Base-by-base conservation (phyloP, 345 rosid species). In the Eucalyptus pauciflora region DNA sequence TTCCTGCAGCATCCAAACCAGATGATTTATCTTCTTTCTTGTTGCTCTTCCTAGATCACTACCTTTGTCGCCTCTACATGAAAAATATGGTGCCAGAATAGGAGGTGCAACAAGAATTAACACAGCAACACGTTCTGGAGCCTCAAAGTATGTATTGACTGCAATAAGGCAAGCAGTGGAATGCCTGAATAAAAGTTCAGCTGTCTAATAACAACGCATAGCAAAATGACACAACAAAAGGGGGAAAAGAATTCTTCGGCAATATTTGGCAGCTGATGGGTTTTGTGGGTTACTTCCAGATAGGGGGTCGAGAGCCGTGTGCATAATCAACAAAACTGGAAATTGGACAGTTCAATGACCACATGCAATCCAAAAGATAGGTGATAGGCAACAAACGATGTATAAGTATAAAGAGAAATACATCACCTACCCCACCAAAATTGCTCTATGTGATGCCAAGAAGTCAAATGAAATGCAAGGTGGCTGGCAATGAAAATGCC, bases 31-130 rank as follows among this genome's bases (percentile, higher is more conserved):
- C 91, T 89, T 94, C 91, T 71, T 37, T 86, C 76, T 88, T 87
- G 76, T 71, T 71, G 45, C 91, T 85, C 88, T 88, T 91, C 87
- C 92, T 24, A n/a, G 29, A 31, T 86, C 67, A 85, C 46, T 88
- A 87, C 76, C 86, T 89, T 88, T 86, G 12, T 79, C 86, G 89
- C 86, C 86, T 89, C 90, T 93, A 52, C 51, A 89, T 64, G 76
- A 87, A 24, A 92, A 54, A 86, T 80, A 91, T 12, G 97, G 98
- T 10, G 98, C 98, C 41, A 97, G 89, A 90, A 97, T 94, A 89
- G 99, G 98, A 46, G 99, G 99, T 86, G 98, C 98, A 85, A 95
- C 93, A 27, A 96, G 95, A 90, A 97, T 95, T 86, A 96, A 92
- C 67, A 98, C 99, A 87, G 96, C 98, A 88, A 97, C 87, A 37